These are phyloP conservation scores for Picochlorum sp. DNA, from an alignment of 139 green algal genomes.

Conservation along the genomic window DNA sequence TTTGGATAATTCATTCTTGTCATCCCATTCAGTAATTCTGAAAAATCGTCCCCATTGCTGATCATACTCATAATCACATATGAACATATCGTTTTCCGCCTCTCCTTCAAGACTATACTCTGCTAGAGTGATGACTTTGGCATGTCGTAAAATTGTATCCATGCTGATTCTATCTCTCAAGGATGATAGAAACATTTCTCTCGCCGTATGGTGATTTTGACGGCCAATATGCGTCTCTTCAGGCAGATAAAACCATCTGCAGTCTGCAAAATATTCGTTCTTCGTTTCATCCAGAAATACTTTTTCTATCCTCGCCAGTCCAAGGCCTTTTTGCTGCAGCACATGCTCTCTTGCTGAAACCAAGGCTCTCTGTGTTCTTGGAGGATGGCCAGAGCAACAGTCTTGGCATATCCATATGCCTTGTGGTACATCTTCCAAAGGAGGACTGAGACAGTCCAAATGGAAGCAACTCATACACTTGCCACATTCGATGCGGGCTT, in stretches of 20 bases:
- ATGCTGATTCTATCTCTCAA: conserved; percentile 30
- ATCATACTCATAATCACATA: conserved; percentile 74
- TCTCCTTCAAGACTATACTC: conserved; percentile 8
- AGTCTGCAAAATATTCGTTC: conserved; percentile 10
- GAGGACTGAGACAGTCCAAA: conserved; percentile 63
- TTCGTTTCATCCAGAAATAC: conserved; percentile 22
- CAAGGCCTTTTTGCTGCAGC: conserved; percentile 35
- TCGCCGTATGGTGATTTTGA: conserved; percentile 58
- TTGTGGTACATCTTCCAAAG: conserved; percentile 60
- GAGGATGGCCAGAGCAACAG: conserved; percentile 25
- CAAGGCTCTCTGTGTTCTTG: background rate
- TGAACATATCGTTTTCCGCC: conserved; percentile 65
- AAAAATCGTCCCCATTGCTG: conserved; percentile 15
- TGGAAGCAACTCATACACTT: conserved; percentile 80
- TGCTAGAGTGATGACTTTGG: conserved; percentile 18
- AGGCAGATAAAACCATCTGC: conserved; percentile 65
- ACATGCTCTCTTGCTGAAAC: conserved; percentile 33
- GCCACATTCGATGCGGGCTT: conserved; percentile 80
- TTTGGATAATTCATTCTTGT: background rate
- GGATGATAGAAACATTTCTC: conserved; percentile 71
- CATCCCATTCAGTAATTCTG: background rate
- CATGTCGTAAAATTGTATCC: conserved; percentile 19
- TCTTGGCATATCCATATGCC: conserved; percentile 59
- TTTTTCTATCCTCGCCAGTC: conserved; percentile 29
- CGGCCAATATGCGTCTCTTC: conserved; percentile 79